Percentiles rank a stretch among this genome's conserved stretches.
These are phyloP conservation scores for Arthrobotrys megalospora DNA, from an alignment of 2,329 filamentous ascomycete species.

Conservation along the genomic window DNA sequence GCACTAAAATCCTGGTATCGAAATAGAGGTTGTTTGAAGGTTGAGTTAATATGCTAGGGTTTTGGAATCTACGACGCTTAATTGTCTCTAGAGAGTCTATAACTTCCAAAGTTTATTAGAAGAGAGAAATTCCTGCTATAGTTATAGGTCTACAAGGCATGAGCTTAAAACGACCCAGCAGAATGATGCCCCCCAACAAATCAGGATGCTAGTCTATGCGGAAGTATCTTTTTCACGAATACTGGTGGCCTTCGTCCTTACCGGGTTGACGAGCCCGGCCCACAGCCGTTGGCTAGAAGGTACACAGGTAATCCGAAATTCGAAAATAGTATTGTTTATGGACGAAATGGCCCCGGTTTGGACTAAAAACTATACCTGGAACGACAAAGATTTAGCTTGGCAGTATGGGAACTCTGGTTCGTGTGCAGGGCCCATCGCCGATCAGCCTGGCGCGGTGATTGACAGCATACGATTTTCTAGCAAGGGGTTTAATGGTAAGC, in stretches of 20 bases:
- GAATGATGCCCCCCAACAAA: background rate
- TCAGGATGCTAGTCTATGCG: background rate
- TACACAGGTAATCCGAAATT: background rate
- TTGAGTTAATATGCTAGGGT: too few species aligned
- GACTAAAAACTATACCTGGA: background rate
- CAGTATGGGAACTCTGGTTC: slow-evolving; percentile 23
- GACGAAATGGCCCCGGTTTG: background rate
- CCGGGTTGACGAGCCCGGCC: background rate
- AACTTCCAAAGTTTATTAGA: background rate
- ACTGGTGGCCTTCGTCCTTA: background rate
- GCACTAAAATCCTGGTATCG: too few species aligned
- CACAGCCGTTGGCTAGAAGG: background rate
- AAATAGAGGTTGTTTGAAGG: too few species aligned
- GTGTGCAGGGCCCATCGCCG: background rate
- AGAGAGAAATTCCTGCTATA: background rate
- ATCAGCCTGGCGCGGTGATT: background rate
- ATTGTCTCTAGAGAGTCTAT: too few species aligned
- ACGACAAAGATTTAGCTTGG: slow-evolving; percentile 2
- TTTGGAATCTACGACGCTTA: too few species aligned
- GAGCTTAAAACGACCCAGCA: background rate
- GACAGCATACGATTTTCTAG: slow-evolving; percentile 3
- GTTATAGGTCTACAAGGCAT: too few species aligned
- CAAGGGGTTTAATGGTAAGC: background rate
- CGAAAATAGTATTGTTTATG: background rate
- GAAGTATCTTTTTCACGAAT: background rate